Conservation (phyloP, 2,329 filamentous ascomycete genomes). For the Colletotrichum tanaceti region DNA sequence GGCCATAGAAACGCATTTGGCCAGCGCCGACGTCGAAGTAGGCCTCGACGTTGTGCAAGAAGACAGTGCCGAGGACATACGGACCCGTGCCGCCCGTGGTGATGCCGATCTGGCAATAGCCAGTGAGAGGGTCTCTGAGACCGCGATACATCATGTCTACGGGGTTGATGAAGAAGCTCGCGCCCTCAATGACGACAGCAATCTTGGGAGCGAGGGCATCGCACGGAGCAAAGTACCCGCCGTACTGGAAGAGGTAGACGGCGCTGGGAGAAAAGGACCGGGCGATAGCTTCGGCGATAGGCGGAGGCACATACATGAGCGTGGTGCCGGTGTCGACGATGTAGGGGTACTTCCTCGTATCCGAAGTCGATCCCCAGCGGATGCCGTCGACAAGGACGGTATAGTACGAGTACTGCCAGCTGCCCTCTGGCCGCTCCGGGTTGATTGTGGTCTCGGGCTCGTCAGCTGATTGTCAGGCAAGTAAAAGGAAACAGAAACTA, state of each 20-base stretch:
- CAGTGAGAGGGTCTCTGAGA: constrained; percentile 57
- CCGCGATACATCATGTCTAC: constrained; percentile 60
- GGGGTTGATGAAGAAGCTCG: constrained; percentile 60
- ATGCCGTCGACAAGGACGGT: constrained; percentile 64
- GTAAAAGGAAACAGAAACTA: constrained; percentile 42
- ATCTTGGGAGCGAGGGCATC: constrained; percentile 59
- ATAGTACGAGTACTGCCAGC: constrained; percentile 63
- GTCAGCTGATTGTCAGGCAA: constrained; percentile 22
- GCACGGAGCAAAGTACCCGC: constrained; percentile 61
- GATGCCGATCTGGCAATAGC: constrained; percentile 61
- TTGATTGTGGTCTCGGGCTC: constrained; percentile 57
- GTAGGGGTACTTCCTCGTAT: constrained; percentile 58
- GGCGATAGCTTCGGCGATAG: constrained; percentile 63
- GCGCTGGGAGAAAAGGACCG: constrained; percentile 59
- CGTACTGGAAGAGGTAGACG: constrained; percentile 59
- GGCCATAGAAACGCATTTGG: constrained; percentile 58
- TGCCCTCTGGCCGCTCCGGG: constrained; percentile 50
- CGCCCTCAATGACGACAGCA: constrained; percentile 57
- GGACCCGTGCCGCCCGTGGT: constrained; percentile 58
- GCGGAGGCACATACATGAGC: constrained; percentile 61
- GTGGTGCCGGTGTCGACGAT: constrained; percentile 66
- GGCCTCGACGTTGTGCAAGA: constrained; percentile 62
- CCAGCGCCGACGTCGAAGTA: constrained; percentile 61
- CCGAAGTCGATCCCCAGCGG: constrained; percentile 55
- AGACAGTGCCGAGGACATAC: constrained; percentile 62